Base-by-base conservation (phyloP, 2,329 filamentous ascomycete genomes). In the Alternaria infectoria region DNA sequence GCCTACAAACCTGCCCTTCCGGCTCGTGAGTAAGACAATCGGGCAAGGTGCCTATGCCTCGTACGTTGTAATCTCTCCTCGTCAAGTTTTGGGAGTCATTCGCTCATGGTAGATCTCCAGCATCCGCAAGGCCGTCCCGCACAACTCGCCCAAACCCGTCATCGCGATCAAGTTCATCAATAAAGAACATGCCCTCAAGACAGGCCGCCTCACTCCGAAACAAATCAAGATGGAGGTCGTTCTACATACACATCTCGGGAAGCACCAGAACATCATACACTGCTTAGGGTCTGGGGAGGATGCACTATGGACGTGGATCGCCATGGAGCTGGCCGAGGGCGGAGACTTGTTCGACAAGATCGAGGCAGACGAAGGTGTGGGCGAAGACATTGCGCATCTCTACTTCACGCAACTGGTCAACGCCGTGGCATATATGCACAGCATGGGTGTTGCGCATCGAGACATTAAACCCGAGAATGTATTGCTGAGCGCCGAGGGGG, bases 291-390 rank as follows among this genome's bases (percentile, higher is more conserved):
- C 90, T 2, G 95, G 93, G 58, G 93, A 97, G 79, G 94, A 99
- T 77, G 75, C 85, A 0, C 83, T 90, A 17, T 99, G 96, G 95
- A 89, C 92, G 71, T 99, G 96, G 96, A 97, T 99, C 72, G 95
- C 94, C 43, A 97, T 99, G 93, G 96, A 99, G 81, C 91, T 93
- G 70, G 96, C 96, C 49, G 93, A 96, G 73, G 96, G 96, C 45
- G 96, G 96, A 11, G 96, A 99, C 78, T 86, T 99, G 8, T 99
- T 99, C 80, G 96, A 99, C 88, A 99, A 99, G 84, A 98, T 99
- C 72, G 96, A 99, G 82, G 94, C 96, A 17, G 96, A 99, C 79
- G 92, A 95, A 47, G 96, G 96, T 51, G 93, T 98, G n/a, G 88
- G 91, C 7, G 90, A 97, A 79, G 93, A 98, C 77, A 93, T 99